Percentiles rank a stretch among this genome's conserved stretches.
phyloP scores from a whole-genome alignment of 495 filamentous ascomycete genomes.

The Jackrogersella multiformis region DNA sequence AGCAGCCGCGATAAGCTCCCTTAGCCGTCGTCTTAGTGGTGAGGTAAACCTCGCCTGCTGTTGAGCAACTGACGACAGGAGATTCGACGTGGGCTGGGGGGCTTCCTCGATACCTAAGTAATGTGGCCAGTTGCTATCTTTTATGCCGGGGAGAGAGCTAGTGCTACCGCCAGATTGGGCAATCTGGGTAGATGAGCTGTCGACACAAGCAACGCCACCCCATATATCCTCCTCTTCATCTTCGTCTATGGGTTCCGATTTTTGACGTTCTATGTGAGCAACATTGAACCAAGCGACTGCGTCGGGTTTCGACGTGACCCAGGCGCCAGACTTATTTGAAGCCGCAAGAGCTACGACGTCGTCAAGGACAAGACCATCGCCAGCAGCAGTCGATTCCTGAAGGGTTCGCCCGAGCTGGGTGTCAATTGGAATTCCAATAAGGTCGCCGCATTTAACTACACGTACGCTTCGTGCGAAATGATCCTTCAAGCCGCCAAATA shows the following conservation, averaged over 20 bases:
- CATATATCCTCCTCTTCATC: slow-evolving; percentile 70
- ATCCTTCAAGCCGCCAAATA: slow-evolving; percentile 84
- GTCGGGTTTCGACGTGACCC: slow-evolving; percentile 52
- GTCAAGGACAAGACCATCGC: slow-evolving; percentile 71
- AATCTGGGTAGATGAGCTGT: slow-evolving; percentile 84
- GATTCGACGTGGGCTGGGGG: slow-evolving; percentile 49
- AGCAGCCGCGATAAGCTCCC: slow-evolving; percentile 87
- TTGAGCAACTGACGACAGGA: slow-evolving; percentile 48
- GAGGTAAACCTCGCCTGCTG: slow-evolving; percentile 62
- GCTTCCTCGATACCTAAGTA: slow-evolving; percentile 79
- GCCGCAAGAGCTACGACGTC: slow-evolving; percentile 63
- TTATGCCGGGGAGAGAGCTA: slow-evolving; percentile 76
- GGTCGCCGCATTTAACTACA: slow-evolving; percentile 82
- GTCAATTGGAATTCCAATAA: slow-evolving; percentile 87
- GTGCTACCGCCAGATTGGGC: slow-evolving; percentile 85
- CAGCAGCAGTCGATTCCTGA: slow-evolving; percentile 65
- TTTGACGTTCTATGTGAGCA: slow-evolving; percentile 70
- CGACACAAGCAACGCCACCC: slow-evolving; percentile 84
- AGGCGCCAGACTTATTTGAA: slow-evolving; percentile 32
- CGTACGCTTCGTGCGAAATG: slow-evolving; percentile 83
- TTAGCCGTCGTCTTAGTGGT: slow-evolving; percentile 75
- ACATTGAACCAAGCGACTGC: slow-evolving; percentile 92
- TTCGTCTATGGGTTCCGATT: slow-evolving; percentile 60
- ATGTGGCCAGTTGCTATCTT: slow-evolving; percentile 81
- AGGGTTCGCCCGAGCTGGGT: slow-evolving; percentile 79